Conservation (phyloP, 257 asterid genomes). For the Solanum bulbocastanum region DNA sequence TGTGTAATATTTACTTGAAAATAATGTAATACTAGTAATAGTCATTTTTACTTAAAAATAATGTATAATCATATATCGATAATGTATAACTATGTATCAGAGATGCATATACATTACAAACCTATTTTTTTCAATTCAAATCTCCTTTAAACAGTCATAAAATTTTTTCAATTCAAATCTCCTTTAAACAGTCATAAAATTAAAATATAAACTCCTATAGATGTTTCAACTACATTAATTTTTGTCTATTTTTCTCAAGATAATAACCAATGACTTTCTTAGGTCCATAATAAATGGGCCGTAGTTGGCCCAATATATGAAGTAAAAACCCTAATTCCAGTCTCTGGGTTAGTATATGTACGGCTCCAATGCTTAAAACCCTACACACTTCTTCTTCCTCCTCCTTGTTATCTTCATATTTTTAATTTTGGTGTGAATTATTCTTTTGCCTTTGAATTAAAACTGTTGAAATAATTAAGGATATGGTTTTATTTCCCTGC, state of each 20-base stretch:
- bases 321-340: not conserved
- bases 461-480: not conserved
- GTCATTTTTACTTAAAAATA: too few relatives aligned
- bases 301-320: not conserved
- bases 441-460: not conserved
- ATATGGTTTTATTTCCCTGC: not conserved
- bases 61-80: too few relatives aligned
- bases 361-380: not conserved
- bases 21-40: too few relatives aligned
- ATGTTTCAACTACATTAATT: too few relatives aligned
- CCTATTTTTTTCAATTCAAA: too few relatives aligned
- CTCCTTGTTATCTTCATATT: not conserved
- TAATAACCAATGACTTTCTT: not conserved
- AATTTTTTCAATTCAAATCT: accelerated
- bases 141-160: too few relatives aligned
- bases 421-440: not conserved
- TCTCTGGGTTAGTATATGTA: not conserved
- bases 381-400: not conserved
- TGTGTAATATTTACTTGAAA: too few relatives aligned
- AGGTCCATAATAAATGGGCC: not conserved
- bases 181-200: too few relatives aligned
- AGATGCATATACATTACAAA: too few relatives aligned
- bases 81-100: too few relatives aligned
- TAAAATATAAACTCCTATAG: too few relatives aligned
- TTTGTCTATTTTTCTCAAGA: not conserved